These are phyloP conservation scores for Trichoderma sp. DNA, from an alignment of 2,329 filamentous ascomycete genomes.

Conservation along the genomic window DNA sequence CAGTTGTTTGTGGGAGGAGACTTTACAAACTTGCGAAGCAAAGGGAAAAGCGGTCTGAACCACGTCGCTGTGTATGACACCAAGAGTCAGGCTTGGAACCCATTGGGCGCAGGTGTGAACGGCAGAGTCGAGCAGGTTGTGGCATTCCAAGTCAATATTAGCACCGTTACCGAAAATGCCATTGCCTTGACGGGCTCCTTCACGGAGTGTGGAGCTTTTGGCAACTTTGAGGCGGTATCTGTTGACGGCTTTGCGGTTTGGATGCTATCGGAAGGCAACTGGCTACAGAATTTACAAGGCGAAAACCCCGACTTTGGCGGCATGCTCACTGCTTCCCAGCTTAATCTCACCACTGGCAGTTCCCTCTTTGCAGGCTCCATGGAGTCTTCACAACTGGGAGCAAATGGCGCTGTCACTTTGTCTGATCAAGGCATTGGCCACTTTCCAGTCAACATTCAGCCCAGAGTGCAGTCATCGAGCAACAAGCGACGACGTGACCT, in stretches of 20 bases:
- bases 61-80: constrained; percentile 78
- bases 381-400: constrained; percentile 70
- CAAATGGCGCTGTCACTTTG: constrained; percentile 72
- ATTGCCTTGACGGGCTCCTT: constrained; percentile 83
- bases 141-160: constrained; percentile 77
- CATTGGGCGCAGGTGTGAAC: constrained; percentile 84
- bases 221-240: constrained; percentile 58
- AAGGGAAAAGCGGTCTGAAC: constrained; percentile 64
- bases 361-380: constrained; percentile 84
- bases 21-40: constrained; percentile 73
- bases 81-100: constrained; percentile 67
- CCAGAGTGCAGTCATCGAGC: constrained; percentile 35
- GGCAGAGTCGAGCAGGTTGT: constrained; percentile 76
- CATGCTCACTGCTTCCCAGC: constrained; percentile 66
- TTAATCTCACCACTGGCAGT: constrained; percentile 63
- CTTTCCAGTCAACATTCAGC: constrained; percentile 59
- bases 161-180: constrained; percentile 66
- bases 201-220: constrained; percentile 68
- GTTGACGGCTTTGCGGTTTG: constrained; percentile 84
- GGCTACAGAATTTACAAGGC: constrained; percentile 77
- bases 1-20: constrained; percentile 79
- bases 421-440: constrained; percentile 53
- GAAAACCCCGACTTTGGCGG: constrained; percentile 69
- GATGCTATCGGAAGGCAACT: constrained; percentile 83
- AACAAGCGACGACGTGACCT: constrained; percentile 51